Conservation (phyloP, 2,329 filamentous ascomycete genomes). For the Beauveria australis region DNA sequence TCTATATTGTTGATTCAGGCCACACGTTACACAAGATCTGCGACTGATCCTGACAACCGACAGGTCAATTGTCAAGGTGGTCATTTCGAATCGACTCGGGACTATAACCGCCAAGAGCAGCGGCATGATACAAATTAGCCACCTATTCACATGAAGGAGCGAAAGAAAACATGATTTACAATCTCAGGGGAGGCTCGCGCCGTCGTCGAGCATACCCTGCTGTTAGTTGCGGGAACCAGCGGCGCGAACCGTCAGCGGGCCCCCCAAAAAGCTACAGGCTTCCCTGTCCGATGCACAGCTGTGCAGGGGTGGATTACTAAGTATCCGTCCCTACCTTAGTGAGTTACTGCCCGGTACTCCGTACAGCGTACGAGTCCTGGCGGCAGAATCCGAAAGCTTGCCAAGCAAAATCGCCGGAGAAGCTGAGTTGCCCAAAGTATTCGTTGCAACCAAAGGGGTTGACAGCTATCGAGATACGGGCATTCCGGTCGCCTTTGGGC, state of each 20-base stretch:
- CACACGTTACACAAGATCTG: not conserved
- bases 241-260: slow-evolving; percentile 10
- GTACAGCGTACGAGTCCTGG: not conserved
- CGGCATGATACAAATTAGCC: too few relatives aligned
- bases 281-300: slow-evolving; percentile 5
- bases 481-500: not conserved
- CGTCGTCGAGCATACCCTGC: not conserved
- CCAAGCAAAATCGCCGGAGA: not conserved
- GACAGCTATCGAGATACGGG: not conserved
- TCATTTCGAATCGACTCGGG: not conserved
- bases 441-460: not conserved
- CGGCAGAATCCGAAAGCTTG: not conserved
- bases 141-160: too few relatives aligned
- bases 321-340: too few relatives aligned
- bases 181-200: not conserved
- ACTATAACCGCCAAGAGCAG: too few relatives aligned
- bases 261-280: not conserved
- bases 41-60: not conserved
- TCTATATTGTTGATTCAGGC: not conserved
- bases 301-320: not conserved
- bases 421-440: not conserved
- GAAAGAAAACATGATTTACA: not conserved
- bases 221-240: slow-evolving; percentile 8
- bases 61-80: not conserved
- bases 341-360: too few relatives aligned